These are phyloP conservation scores for Apophysomyces ossiformis DNA, from an alignment of 371 early-diverging fungal genomes.

Conservation along the genomic window DNA sequence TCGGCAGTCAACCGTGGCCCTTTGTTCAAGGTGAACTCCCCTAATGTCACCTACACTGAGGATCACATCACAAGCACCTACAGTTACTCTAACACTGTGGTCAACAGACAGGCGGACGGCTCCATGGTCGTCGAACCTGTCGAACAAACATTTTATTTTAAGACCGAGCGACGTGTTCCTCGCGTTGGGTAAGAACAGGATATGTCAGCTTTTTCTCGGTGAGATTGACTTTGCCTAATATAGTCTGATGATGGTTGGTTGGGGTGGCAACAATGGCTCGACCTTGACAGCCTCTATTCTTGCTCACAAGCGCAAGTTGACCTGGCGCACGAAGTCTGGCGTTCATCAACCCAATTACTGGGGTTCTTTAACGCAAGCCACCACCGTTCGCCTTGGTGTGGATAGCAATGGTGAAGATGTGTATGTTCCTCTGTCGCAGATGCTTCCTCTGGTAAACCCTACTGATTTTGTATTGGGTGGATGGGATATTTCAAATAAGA, in stretches of 20 bases:
- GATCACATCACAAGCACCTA: conserved; percentile 84
- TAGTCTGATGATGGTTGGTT: conserved; percentile 97
- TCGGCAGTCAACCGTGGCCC: conserved; percentile 45
- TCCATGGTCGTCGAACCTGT: conserved; percentile 80
- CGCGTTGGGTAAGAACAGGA: conserved; percentile 70
- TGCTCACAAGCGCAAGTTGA: conserved; percentile 85
- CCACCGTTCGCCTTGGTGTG: conserved; percentile 92
- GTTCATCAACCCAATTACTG: conserved; percentile 92
- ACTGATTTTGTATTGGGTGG: conserved; percentile 96
- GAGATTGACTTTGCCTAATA: background rate
- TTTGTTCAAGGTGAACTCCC: conserved; percentile 84
- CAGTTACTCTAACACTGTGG: conserved; percentile 85
- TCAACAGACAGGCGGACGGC: conserved; percentile 71
- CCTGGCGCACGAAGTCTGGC: conserved; percentile 94
- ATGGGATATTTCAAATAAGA: conserved; percentile 92
- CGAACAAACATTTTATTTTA: conserved; percentile 87
- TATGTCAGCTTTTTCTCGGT: background rate
- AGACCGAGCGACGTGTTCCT: conserved; percentile 83
- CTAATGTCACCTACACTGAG: conserved; percentile 87
- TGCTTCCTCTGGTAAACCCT: conserved; percentile 95
- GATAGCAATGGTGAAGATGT: conserved; percentile 83
- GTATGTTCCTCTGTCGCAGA: conserved; percentile 85
- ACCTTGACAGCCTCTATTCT: conserved; percentile 95
- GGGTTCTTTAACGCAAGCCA: conserved; percentile 94
- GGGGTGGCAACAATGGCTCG: conserved; percentile 99